A percentile compares a stretch with the other conserved stretches of the same genome.
Evolutionary conservation across 768 basidiomycete genomes (phyloP).

Genomic region (Macrolepiota fuliginosa): DNA sequence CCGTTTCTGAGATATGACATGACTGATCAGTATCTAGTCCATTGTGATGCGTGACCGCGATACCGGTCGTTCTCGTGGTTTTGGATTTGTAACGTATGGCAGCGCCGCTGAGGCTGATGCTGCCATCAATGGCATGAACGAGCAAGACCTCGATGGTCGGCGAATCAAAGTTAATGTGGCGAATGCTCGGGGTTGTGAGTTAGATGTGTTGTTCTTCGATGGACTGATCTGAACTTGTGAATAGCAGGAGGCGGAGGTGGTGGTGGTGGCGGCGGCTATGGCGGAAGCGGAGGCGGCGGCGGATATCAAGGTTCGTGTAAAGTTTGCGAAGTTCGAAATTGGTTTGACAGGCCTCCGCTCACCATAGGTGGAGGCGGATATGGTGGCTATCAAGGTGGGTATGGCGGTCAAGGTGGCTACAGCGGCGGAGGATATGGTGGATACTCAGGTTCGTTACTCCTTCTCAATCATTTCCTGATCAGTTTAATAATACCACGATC

Average conservation of each 20-base stretch:
- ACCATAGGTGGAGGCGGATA: constrained; percentile 17
- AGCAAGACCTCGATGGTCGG: constrained; percentile 91
- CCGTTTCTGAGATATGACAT: not conserved
- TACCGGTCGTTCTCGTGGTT: constrained; percentile 94
- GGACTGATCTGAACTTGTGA: constrained; percentile 14
- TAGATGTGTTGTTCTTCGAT: constrained; percentile 1
- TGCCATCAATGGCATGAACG: constrained; percentile 78
- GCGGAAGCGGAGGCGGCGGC: constrained; percentile 24
- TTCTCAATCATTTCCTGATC: too few relatives aligned
- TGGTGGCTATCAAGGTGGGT: constrained; percentile 27
- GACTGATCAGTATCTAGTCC: constrained; percentile 50
- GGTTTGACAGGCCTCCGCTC: not conserved
- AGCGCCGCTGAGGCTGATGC: constrained; percentile 62
- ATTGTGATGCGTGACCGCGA: constrained; percentile 99
- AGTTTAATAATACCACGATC: constrained; percentile 11
- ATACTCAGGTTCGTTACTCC: constrained; percentile 5
- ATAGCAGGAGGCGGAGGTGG: constrained; percentile 19
- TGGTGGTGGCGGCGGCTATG: constrained; percentile 23
- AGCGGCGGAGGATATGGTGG: constrained; percentile 23
- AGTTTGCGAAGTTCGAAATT: not conserved
- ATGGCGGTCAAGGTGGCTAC: constrained; percentile 16
- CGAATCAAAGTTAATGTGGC: constrained; percentile 87
- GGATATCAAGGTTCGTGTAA: constrained; percentile 16
- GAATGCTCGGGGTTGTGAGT: constrained; percentile 50
- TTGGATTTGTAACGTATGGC: constrained; percentile 89